These are phyloP conservation scores for Aspergillus sparsus DNA, from an alignment of 495 filamentous ascomycete genomes.

Conservation along the genomic window DNA sequence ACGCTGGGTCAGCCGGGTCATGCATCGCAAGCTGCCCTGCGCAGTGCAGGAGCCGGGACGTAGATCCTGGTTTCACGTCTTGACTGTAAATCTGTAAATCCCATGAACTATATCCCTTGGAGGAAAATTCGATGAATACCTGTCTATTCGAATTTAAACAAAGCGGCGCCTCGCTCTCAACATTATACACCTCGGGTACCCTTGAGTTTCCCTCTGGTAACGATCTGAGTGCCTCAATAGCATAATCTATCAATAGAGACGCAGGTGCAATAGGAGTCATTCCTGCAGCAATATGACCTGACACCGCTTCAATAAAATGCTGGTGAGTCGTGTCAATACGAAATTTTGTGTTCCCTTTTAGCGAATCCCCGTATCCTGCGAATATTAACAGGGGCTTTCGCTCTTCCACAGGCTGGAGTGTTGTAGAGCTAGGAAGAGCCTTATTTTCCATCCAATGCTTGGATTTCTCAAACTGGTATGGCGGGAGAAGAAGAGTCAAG, in stretches of 20 bases:
- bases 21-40: slow-evolving; percentile 14
- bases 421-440: slow-evolving; percentile 8
- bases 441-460: slow-evolving; percentile 44
- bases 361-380: slow-evolving; percentile 43
- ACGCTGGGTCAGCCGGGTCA: neutral
- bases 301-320: slow-evolving; percentile 40
- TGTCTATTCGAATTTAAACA: slow-evolving; percentile 39
- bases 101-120: slow-evolving; percentile 27
- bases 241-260: slow-evolving; percentile 48
- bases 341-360: slow-evolving; percentile 40
- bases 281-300: slow-evolving; percentile 46
- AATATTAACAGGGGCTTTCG: slow-evolving; percentile 39
- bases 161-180: slow-evolving; percentile 44
- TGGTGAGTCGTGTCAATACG: slow-evolving; percentile 48
- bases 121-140: slow-evolving; percentile 40
- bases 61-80: slow-evolving; percentile 1
- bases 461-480: slow-evolving; percentile 56
- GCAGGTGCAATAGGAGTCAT: slow-evolving; percentile 52
- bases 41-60: slow-evolving; percentile 20
- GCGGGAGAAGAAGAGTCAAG: slow-evolving; percentile 44
- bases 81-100: slow-evolving; percentile 20
- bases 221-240: slow-evolving; percentile 48
- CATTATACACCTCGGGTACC: slow-evolving; percentile 37
- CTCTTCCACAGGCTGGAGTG: neutral
- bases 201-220: slow-evolving; percentile 26